Conservation (phyloP, 2,329 filamentous ascomycete species). For the Ceratocystis alfenasii region DNA sequence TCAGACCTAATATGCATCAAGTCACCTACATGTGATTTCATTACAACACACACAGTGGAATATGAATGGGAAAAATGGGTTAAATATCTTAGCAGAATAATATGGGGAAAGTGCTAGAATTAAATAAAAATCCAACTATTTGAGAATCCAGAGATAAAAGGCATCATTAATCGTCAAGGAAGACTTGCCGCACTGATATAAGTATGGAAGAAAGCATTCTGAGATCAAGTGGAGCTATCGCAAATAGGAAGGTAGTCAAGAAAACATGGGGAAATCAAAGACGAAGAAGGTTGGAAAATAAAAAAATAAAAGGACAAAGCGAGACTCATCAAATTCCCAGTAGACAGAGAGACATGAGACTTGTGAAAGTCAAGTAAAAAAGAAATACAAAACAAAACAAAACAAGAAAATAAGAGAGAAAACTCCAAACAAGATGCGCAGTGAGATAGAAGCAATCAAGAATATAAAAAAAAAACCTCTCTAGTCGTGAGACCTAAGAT, state of each 20-base stretch:
- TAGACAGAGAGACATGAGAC: background rate
- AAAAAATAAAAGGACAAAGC: background rate
- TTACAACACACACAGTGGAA: background rate
- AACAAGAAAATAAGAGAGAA: background rate
- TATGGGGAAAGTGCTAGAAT: background rate
- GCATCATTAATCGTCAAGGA: conserved; percentile 9
- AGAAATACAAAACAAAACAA: background rate
- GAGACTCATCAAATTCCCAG: background rate
- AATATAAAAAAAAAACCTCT: background rate
- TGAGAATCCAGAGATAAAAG: background rate
- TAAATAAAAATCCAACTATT: conserved; percentile 8
- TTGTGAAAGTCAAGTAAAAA: background rate
- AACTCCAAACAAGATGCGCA: conserved; percentile 7
- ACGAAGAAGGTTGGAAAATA: background rate
- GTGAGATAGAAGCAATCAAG: too few species aligned
- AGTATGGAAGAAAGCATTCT: conserved; percentile 6
- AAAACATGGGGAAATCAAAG: background rate
- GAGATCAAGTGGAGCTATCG: background rate
- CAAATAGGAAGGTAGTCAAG: background rate
- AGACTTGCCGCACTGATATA: conserved; percentile 2
- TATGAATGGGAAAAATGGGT: background rate
- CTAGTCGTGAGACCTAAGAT: background rate
- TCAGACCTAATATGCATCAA: too few species aligned
- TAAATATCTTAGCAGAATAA: background rate
- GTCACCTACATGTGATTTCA: background rate